Evolutionary conservation across 2,329 filamentous ascomycete genomes (phyloP).

Genomic region (Talaromyces sp.): DNA sequence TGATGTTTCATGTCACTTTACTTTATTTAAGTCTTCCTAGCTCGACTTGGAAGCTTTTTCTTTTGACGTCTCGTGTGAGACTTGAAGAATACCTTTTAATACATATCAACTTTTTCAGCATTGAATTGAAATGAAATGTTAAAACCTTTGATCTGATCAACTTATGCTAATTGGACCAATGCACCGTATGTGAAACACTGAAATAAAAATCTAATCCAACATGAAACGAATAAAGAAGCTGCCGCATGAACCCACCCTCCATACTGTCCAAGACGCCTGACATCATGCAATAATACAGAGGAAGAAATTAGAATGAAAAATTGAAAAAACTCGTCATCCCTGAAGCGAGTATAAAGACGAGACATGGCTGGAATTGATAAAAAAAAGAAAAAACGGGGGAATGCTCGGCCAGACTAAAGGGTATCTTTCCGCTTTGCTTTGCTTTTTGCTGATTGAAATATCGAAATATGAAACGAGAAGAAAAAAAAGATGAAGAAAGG

Average conservation of each 20-base stretch:
- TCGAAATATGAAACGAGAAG: not conserved
- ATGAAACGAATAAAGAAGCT: not conserved
- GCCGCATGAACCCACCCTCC: not conserved
- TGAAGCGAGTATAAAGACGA: too few relatives aligned
- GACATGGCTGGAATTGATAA: not conserved
- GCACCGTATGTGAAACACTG: not conserved
- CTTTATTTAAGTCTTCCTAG: not conserved
- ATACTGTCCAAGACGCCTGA: not conserved
- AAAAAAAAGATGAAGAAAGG: not conserved
- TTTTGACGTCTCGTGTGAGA: not conserved
- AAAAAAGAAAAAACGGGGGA: not conserved
- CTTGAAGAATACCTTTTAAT: not conserved
- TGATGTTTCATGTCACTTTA: slow-evolving; percentile 3
- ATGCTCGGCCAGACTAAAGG: not conserved
- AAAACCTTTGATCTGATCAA: not conserved
- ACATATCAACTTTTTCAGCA: not conserved
- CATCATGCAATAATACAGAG: not conserved
- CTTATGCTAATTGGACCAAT: not conserved
- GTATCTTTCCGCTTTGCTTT: not conserved
- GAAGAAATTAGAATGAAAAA: not conserved
- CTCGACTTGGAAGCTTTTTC: not conserved
- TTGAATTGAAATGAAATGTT: not conserved
- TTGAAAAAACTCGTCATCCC: not conserved
- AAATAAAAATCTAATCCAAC: not conserved
- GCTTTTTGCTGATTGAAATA: not conserved